phyloP scores from a whole-genome alignment of 306 rosid species.

The Castanea mollissima region DNA sequence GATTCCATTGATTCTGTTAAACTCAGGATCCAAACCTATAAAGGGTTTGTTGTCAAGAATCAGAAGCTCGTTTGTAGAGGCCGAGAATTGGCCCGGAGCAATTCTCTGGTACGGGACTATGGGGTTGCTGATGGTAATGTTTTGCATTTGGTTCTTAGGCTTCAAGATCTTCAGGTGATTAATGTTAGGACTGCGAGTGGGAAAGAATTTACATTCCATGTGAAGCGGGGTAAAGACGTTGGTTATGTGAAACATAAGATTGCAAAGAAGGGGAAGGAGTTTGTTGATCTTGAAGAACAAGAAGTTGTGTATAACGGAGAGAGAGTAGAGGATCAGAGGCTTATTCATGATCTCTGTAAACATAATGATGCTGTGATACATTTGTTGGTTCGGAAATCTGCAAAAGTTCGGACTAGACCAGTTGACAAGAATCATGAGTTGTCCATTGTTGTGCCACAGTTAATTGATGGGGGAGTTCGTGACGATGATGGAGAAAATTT shows the following conservation, averaged over 20 bases:
- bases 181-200: conserved; percentile 65
- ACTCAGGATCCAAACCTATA: conserved; percentile 61
- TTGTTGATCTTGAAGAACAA: conserved; percentile 70
- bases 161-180: conserved; percentile 79
- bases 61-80: conserved; percentile 92
- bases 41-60: conserved; percentile 77
- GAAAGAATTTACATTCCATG: conserved; percentile 65
- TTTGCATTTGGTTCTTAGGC: conserved; percentile 77
- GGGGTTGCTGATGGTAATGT: conserved; percentile 82
- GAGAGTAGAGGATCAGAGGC: conserved; percentile 73
- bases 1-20: conserved; percentile 87
- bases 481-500: conserved; percentile 33
- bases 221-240: conserved; percentile 74
- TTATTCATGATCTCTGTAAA: conserved; percentile 68
- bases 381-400: conserved; percentile 69
- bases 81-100: conserved; percentile 74
- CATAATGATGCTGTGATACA: conserved; percentile 68
- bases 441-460: conserved; percentile 54
- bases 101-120: conserved; percentile 74
- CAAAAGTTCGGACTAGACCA: conserved; percentile 54
- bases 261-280: conserved; percentile 56
- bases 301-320: conserved; percentile 81
- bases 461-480: conserved; percentile 31
- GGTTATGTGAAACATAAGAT: conserved; percentile 78
- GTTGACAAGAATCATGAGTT: conserved; percentile 58